These are phyloP conservation scores for Lecanosticta acicola DNA, from an alignment of 2,329 filamentous ascomycete genomes.

Conservation along the genomic window DNA sequence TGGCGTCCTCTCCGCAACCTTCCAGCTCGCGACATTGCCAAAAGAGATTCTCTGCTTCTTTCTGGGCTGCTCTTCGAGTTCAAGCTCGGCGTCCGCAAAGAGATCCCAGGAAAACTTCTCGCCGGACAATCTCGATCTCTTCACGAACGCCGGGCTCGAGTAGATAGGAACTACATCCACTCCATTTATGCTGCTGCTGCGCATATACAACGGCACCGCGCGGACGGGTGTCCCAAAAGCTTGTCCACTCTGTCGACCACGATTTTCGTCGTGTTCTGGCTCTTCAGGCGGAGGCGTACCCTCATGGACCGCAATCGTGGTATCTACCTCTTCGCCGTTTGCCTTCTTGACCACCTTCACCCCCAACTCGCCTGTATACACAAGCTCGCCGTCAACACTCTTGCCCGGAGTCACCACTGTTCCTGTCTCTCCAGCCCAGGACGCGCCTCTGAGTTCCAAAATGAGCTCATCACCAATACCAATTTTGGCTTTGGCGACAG, in stretches of 20 bases:
- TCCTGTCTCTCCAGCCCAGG: constrained; percentile 56
- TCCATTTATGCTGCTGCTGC: constrained; percentile 18
- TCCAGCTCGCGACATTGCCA: constrained; percentile 65
- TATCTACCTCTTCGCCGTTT: constrained; percentile 6
- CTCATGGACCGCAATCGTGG: constrained; percentile 12
- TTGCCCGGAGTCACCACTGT: constrained; percentile 51
- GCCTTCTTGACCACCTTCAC: constrained; percentile 27
- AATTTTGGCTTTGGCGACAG: constrained; percentile 60
- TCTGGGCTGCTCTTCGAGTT: constrained; percentile 52
- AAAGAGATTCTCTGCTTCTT: constrained; percentile 68
- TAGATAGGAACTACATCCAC: constrained; percentile 29
- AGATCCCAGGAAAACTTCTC: constrained; percentile 60
- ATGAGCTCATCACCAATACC: constrained; percentile 73
- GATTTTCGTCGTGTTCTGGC: constrained; percentile 1
- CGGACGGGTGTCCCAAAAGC: constrained; percentile 1
- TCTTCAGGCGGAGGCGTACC: constrained; percentile 18
- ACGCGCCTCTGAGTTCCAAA: constrained; percentile 62
- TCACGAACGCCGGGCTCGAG: constrained; percentile 74
- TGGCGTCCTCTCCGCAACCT: constrained; percentile 63
- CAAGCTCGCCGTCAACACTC: constrained; percentile 53
- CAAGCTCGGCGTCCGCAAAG: constrained; percentile 59
- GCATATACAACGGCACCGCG: constrained; percentile 6
- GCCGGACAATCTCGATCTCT: constrained; percentile 63
- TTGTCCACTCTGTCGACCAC: not conserved
- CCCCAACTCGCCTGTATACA: constrained; percentile 39